phyloP scores from a whole-genome alignment of 2,329 filamentous ascomycete species.

The Clarireedia sp. region DNA sequence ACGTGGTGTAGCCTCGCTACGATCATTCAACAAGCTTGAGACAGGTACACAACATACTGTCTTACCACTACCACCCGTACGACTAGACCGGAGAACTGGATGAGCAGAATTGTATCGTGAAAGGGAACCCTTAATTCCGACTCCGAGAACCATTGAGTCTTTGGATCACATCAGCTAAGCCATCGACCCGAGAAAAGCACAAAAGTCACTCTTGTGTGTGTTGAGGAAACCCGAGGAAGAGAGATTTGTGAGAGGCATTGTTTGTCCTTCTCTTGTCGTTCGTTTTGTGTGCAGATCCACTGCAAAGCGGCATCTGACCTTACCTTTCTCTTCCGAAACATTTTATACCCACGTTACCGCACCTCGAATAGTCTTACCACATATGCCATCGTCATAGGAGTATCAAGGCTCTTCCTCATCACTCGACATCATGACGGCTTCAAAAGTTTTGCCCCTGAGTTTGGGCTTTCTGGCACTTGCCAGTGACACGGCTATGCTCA shows the following conservation, averaged over 20 bases:
- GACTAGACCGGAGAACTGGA: neutral
- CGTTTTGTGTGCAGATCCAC: neutral
- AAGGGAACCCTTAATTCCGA: neutral
- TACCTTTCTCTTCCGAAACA: neutral
- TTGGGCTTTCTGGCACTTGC: constrained; percentile 25
- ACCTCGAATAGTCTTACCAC: neutral
- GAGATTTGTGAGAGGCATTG: neutral
- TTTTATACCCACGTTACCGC: neutral
- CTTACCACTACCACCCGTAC: neutral
- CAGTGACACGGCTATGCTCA: constrained; percentile 24
- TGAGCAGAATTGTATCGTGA: neutral
- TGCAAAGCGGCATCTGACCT: neutral
- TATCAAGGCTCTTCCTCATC: neutral
- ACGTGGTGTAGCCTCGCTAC: neutral
- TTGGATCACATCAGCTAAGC: neutral
- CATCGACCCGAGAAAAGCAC: neutral
- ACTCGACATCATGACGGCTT: constrained; percentile 18
- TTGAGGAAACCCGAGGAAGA: neutral
- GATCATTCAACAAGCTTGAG: neutral
- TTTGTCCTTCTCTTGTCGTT: neutral
- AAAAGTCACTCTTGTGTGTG: neutral
- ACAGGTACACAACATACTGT: neutral
- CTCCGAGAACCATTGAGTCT: neutral
- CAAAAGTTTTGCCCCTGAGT: constrained; percentile 18
- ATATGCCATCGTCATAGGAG: constrained; percentile 1